Evolutionary conservation across 192 early-diverging fungal species (phyloP), one percentile per base, ranked within the genome.

Genomic region (Entomortierella chlamydospora): DNA sequence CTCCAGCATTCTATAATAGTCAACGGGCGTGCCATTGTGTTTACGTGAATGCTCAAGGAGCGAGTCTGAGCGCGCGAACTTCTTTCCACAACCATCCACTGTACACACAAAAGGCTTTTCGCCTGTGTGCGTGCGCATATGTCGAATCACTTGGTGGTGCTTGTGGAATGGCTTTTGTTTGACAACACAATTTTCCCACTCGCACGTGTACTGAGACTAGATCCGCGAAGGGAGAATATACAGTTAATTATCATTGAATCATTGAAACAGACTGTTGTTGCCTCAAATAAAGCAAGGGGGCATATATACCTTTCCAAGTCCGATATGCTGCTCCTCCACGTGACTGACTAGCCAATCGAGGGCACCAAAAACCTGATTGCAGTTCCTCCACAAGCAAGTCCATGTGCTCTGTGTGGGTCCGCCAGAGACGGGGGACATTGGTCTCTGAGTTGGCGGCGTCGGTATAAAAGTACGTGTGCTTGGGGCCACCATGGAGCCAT

Each of bases 121-220:
- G 33, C 93, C 93, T 12, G 91, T 94, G 65, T 94, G 92, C 0
- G 89, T 92, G 6, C 91, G 87, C 52, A 90, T 84, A 70, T 94
- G 93, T 41, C 91, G 91, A 50, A 87, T 86, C 64, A 93, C 85
- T 62, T 93, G 91, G 57, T 92, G 91, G 17, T 90, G 84, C 72
- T 92, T 90, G 64, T 88, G 81, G 83, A 93, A 93, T 26, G 92
- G 88, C 72, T 85, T 87, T 55, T 85, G 73, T 61, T 84, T 82
- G n/a, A 84, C 80, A 53, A 80, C 71, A 50, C 86, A 87, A 42
- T 83, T 79, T 69, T 85, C 73, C 86, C 86, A 87, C 31, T 82
- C 76, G 52, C 86, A 87, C 26, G 70, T 81, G 59, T 87, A 87
- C 57, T 73, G 67, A 25, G 80, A 71, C 83, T 87, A 77, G 15